Conservation (phyloP, 2,329 filamentous ascomycete genomes). For the Verticillium zaregamsianum region DNA sequence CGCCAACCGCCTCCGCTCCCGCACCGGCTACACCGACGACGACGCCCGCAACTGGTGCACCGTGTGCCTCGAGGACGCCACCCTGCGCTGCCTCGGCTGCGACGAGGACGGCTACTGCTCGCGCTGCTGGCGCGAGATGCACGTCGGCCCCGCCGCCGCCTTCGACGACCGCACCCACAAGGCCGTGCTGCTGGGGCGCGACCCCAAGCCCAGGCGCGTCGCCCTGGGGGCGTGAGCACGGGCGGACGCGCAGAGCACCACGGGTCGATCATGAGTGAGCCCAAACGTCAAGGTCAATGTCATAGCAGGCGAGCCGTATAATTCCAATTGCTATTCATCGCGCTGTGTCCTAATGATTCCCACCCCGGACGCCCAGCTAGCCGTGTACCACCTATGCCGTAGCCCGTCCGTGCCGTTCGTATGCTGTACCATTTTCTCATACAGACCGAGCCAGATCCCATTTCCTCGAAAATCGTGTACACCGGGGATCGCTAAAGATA, state of each 20-base stretch:
- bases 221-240: constrained; percentile 29
- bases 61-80: constrained; percentile 77
- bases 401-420: neutral
- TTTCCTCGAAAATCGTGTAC: neutral
- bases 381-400: neutral
- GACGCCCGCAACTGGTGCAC: constrained; percentile 76
- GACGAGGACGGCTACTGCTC: constrained; percentile 69
- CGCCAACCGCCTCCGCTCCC: constrained; percentile 33
- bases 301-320: neutral
- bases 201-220: constrained; percentile 25
- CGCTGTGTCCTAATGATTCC: neutral
- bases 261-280: no score
- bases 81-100: constrained; percentile 69
- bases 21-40: constrained; percentile 56
- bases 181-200: constrained; percentile 54
- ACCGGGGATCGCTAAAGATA: neutral
- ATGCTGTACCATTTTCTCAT: neutral
- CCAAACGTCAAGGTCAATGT: no score
- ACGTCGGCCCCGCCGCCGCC: constrained; percentile 63
- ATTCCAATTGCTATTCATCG: neutral
- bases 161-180: constrained; percentile 68
- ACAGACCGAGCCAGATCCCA: neutral
- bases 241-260: no score
- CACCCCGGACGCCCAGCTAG: neutral
- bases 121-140: constrained; percentile 78